Base-by-base conservation (phyloP, 2,329 filamentous ascomycete species). In the Exophiala calicioides region DNA sequence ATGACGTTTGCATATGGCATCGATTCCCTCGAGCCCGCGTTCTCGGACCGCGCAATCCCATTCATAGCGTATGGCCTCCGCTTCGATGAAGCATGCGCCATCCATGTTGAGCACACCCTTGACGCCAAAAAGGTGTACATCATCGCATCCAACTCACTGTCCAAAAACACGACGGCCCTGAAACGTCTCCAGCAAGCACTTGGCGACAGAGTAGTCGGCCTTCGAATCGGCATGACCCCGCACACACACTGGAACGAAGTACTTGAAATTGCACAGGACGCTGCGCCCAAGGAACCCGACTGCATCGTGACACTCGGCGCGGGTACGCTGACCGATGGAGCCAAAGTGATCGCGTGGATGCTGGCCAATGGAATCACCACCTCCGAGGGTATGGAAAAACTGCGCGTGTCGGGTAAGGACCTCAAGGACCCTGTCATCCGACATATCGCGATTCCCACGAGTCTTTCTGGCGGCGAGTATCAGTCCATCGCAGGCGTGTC, bases 191-290 rank as follows among this genome's bases (percentile, higher is more conserved):
- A 65, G 3, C 13, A 56, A 0, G 67, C 68, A 0, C 60, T 82
- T 0, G 71, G 68, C 1, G 56, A 60, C 3, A 65, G 67, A 2
- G 53, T 77, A 5, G 75, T 67, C 0, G 77, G 77, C 1, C 56
- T 68, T 5, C 65, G 71, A 2, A 62, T 73, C 23, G 78, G 79
- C 16, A 76, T 82, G 65, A 69, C 67, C 20, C 71, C 75, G 3
- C 78, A 81, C 57, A 79, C 76, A 2, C 68, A 73, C 3, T 79
- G 75, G 68, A 69, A 70, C 1, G 74, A 81, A 47, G 69, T 79
- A 5, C 55, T 80, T 0, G 67, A 75, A 32, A 68, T 78, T 19
- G 68, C 68, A 1, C 35, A 31, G 26, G 45, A 52, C n/a, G 53
- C 53, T 6, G 31, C 39, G n/a, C 30, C 43, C 5, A 40, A 46